Evolutionary conservation across 139 green algal genomes (phyloP).

Genomic region (Picochlorum sp.): DNA sequence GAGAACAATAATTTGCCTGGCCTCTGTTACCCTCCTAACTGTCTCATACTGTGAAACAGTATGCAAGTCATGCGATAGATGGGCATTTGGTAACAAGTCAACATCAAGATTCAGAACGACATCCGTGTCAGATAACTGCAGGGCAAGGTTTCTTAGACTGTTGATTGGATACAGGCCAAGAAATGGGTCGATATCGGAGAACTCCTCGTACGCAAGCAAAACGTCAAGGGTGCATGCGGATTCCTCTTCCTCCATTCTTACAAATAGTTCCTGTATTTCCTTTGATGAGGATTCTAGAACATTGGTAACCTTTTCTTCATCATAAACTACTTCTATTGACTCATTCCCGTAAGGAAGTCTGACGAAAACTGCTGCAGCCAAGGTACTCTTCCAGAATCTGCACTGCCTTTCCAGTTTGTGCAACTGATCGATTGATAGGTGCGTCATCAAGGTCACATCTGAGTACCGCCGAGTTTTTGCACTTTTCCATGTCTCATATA

Average conservation of each 20-base stretch:
- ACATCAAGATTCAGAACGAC: constrained; percentile 25
- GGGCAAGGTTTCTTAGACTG: constrained; percentile 24
- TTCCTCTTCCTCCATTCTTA: constrained; percentile 1
- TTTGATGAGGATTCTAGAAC: neutral
- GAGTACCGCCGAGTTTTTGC: constrained; percentile 7
- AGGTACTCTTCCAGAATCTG: constrained; percentile 10
- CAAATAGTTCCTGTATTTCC: constrained; percentile 12
- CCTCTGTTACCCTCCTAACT: constrained; percentile 1
- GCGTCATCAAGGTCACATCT: constrained; percentile 22
- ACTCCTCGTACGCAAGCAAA: constrained; percentile 15
- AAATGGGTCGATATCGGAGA: neutral
- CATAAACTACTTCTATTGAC: neutral
- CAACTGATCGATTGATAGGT: constrained; percentile 20
- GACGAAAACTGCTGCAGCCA: constrained; percentile 17
- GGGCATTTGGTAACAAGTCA: constrained; percentile 20
- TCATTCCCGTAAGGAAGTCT: neutral
- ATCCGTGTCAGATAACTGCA: constrained; percentile 7
- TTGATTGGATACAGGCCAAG: constrained; percentile 28
- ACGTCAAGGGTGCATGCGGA: constrained; percentile 20
- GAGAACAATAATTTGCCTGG: constrained; percentile 20
- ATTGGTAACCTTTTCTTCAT: neutral
- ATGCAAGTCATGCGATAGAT: constrained; percentile 11
- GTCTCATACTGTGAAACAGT: constrained; percentile 1
- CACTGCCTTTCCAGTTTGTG: constrained; percentile 18
- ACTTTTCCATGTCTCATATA: constrained; percentile 13